phyloP scores from a whole-genome alignment of 164 flowering plant species.

The Pachysandra terminalis region DNA sequence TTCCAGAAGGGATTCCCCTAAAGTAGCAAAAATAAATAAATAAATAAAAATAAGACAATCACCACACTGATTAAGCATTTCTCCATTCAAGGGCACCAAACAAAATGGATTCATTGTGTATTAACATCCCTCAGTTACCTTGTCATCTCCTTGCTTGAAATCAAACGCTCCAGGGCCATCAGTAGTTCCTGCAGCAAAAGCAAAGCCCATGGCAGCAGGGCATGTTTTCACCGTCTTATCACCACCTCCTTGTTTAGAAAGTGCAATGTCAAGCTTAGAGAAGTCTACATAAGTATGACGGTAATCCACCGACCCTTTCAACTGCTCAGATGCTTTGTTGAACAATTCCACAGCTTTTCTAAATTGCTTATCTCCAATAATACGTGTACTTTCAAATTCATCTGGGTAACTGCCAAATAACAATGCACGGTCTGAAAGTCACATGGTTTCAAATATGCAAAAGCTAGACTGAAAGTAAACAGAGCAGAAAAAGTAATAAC shows the following conservation, averaged over 20 bases:
- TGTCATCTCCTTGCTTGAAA: conserved; percentile 90
- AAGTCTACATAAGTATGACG: conserved; percentile 76
- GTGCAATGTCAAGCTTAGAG: conserved; percentile 73
- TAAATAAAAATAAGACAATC: not conserved
- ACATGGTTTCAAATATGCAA: not conserved
- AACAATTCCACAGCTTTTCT: conserved; percentile 78
- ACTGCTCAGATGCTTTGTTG: conserved; percentile 67
- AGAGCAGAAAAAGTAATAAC: conserved; percentile 9
- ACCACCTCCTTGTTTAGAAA: conserved; percentile 56
- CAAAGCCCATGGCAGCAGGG: conserved; percentile 98
- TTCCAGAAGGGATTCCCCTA: conserved; percentile 98
- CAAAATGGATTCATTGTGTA: too few relatives aligned
- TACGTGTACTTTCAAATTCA: conserved; percentile 98
- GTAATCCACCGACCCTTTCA: conserved; percentile 77
- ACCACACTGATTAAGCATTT: conserved; percentile 2
- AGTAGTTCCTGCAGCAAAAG: conserved; percentile 99
- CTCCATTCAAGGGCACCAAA: not conserved
- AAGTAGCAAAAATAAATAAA: too few relatives aligned
- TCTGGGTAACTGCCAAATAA: conserved; percentile 69
- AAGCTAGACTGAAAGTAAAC: not conserved
- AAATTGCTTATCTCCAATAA: conserved; percentile 90
- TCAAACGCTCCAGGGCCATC: conserved; percentile 99
- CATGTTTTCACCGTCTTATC: conserved; percentile 71
- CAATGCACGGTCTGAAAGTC: not conserved
- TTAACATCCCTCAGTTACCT: conserved; percentile 30